Base-by-base conservation (phyloP, 2,329 filamentous ascomycete species). In the Scedosporium minutisporum region DNA sequence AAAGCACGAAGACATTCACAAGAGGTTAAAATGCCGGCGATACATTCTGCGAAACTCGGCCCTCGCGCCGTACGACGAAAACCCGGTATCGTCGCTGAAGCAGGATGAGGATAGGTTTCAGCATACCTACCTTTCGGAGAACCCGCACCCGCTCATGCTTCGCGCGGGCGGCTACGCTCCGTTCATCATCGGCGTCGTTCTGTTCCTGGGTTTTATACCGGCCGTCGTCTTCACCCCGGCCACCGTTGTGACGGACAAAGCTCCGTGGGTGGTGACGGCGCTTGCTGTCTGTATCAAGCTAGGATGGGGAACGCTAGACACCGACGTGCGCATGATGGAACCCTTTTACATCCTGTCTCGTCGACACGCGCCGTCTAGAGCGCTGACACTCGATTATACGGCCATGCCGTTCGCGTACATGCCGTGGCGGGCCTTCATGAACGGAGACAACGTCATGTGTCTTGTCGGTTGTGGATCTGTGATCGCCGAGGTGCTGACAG, bases 21-120 rank as follows among this genome's bases (percentile, higher is more conserved):
- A 84, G 59, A 82, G 81, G 67, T 77, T 91, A n/a, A 86, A 85
- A 65, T 74, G 83, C 29, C 82, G 84, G 64, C 83, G 87, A 44
- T 91, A 91, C 67, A 82, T 87, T 62, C 75, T 91, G 25, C 83
- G 86, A 65, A 90, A 90, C 72, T 87, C 86, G 14, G 87, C 87
- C 0, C 77, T 91, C 3, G 87, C 87, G 41, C 87, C 88, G 1
- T 85, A 87, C 65, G 80, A 82, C 48, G 76, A 78, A 46, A 77
- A 78, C 27, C 75, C 77, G 0, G 66, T 74, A 1, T 58, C 53
- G n/a, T n/a, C 61, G 21, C 18, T 33, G 29, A 4, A 16, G 42
- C 69, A 72, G 51, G 77, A 80, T 14, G 72, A 70, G 27, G 77
- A 83, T 71, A 73, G 76, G 68, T 82, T 79, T 66, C 76, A 78